Conservation (phyloP, 208 protist species). For the Leishmania gerbilli region DNA sequence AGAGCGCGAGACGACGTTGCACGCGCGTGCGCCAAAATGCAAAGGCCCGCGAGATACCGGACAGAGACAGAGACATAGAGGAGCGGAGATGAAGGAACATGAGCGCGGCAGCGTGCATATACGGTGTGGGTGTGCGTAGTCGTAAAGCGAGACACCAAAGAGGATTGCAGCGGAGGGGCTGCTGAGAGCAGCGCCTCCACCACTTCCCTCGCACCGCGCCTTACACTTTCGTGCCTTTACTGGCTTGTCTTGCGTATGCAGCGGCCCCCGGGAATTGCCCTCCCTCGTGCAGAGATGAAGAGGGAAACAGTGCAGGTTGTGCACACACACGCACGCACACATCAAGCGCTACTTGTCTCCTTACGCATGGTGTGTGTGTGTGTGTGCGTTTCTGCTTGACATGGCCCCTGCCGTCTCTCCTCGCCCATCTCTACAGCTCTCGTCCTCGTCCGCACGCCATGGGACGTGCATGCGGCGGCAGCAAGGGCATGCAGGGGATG, state of each 20-base stretch:
- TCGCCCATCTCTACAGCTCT: not conserved
- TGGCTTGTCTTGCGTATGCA: not conserved
- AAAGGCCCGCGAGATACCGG: constrained; percentile 13
- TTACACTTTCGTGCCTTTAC: not conserved
- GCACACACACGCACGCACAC: not conserved
- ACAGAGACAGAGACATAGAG: constrained; percentile 8
- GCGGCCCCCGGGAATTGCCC: not conserved
- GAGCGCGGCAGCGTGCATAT: not conserved
- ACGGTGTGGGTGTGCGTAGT: not conserved
- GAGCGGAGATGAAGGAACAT: not conserved
- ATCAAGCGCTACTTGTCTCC: not conserved
- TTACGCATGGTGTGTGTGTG: not conserved
- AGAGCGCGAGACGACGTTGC: not conserved
- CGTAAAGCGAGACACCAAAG: not conserved
- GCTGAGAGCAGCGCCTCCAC: not conserved
- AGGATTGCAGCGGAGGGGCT: not conserved
- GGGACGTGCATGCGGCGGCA: not conserved
- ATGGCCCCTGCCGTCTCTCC: not conserved
- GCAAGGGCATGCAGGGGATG: not conserved
- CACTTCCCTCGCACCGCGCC: not conserved
- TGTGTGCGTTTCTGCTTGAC: not conserved
- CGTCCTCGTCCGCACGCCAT: not conserved
- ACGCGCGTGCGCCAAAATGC: constrained; percentile 1
- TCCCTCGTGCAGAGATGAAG: not conserved
- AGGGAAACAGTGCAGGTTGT: not conserved